Conservation (phyloP, 805 yeast species). For the Myxozyma sirexii region DNA sequence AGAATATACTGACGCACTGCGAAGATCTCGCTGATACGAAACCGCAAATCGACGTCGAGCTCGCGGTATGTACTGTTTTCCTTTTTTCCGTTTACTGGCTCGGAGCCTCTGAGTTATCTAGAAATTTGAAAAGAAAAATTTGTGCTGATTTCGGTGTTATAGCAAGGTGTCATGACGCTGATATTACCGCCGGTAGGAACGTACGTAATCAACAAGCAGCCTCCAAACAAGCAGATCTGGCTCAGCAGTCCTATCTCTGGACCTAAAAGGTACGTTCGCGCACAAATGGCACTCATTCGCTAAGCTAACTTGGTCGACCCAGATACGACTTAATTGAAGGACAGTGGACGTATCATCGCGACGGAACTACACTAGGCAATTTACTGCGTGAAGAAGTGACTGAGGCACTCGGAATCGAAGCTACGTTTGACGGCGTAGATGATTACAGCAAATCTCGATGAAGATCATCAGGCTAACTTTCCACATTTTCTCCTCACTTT, state of each 20-base stretch:
- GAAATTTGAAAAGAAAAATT: too few species aligned
- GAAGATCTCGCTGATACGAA: constrained; percentile 66
- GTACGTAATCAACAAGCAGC: constrained; percentile 94
- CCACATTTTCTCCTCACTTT: neutral
- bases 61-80: constrained; percentile 59
- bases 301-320: too few species aligned
- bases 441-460: constrained; percentile 22
- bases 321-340: constrained; percentile 73
- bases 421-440: constrained; percentile 34
- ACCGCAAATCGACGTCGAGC: constrained; percentile 73
- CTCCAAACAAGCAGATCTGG: constrained; percentile 98
- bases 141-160: constrained; percentile 12
- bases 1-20: constrained; percentile 62
- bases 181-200: constrained; percentile 72
- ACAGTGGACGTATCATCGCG: constrained; percentile 80
- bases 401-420: constrained; percentile 31
- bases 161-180: constrained; percentile 83
- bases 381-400: constrained; percentile 54
- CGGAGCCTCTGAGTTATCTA: too few species aligned
- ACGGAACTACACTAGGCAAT: constrained; percentile 53
- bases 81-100: too few species aligned
- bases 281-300: too few species aligned
- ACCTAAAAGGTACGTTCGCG: constrained; percentile 61
- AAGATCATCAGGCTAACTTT: neutral
- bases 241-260: constrained; percentile 90